Evolutionary conservation across 257 asterid species (phyloP).

Genomic region (Fraxinus cuspidata): DNA sequence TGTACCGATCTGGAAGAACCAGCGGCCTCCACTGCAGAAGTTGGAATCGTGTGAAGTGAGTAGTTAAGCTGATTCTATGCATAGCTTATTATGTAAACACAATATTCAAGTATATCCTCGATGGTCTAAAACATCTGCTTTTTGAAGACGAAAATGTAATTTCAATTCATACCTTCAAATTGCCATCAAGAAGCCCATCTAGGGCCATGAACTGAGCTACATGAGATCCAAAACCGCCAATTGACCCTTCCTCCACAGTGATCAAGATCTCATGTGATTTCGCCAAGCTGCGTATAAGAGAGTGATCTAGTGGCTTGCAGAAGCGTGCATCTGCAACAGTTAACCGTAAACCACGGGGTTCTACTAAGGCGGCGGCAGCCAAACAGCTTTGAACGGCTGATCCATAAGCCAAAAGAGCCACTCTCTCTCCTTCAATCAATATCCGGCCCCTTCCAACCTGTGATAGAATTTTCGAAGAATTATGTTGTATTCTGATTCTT

Average conservation of each 20-base stretch:
- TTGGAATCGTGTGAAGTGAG: not conserved
- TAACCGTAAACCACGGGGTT: constrained; percentile 52
- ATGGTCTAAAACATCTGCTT: not conserved
- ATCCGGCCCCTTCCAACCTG: constrained; percentile 83
- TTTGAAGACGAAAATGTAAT: not conserved
- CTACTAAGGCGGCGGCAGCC: constrained; percentile 75
- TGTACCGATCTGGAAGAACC: constrained; percentile 91
- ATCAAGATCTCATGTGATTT: constrained; percentile 81
- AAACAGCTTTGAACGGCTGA: constrained; percentile 85
- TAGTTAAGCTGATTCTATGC: not conserved
- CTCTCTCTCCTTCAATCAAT: constrained; percentile 86
- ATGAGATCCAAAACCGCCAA: constrained; percentile 98
- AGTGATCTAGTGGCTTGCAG: constrained; percentile 84
- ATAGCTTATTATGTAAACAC: not conserved
- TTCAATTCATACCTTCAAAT: constrained; percentile 57
- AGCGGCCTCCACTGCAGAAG: constrained; percentile 92
- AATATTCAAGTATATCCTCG: not conserved
- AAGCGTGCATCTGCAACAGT: constrained; percentile 96
- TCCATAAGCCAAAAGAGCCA: constrained; percentile 89
- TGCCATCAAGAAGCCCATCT: constrained; percentile 92
- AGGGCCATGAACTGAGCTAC: constrained; percentile 94
- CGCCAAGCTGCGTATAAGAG: constrained; percentile 74
- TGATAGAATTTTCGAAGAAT: not conserved
- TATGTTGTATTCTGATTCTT: not conserved
- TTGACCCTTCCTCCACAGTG: constrained; percentile 95